Percentiles rank a stretch among this genome's conserved stretches.
Evolutionary conservation across 257 asterid species (phyloP).

Genomic region (Nicotiana noctiflora): DNA sequence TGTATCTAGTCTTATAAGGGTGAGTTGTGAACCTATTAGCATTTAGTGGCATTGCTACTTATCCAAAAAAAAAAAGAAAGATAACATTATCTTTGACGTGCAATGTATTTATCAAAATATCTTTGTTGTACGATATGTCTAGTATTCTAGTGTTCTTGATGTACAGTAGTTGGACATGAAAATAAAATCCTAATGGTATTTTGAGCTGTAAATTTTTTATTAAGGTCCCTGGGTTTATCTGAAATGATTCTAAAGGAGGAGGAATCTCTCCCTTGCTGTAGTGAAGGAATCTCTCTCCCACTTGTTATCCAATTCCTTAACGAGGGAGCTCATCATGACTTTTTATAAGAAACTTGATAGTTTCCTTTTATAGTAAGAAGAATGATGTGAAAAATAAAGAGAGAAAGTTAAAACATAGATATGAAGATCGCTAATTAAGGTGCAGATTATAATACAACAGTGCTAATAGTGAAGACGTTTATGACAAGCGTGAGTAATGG

Average conservation of each 20-base stretch:
- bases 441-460: background rate
- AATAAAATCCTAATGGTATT: background rate
- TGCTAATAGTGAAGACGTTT: slow-evolving; percentile 4
- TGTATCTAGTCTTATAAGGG: slow-evolving; percentile 2
- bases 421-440: background rate
- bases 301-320: background rate
- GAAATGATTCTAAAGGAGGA: background rate
- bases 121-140: background rate
- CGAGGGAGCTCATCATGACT: background rate
- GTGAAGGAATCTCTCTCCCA: background rate
- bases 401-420: background rate
- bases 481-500: slow-evolving; percentile 37
- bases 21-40: background rate
- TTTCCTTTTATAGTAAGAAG: background rate
- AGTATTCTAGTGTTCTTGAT: background rate
- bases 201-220: slow-evolving; percentile 5
- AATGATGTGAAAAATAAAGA: background rate
- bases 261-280: background rate
- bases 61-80: background rate
- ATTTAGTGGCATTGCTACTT: background rate
- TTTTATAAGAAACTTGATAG: background rate
- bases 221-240: background rate
- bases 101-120: background rate
- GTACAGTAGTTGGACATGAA: slow-evolving; percentile 2
- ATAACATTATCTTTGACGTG: background rate